Conservation (phyloP, 768 basidiomycete genomes). For the Tricholoma terreum region DNA sequence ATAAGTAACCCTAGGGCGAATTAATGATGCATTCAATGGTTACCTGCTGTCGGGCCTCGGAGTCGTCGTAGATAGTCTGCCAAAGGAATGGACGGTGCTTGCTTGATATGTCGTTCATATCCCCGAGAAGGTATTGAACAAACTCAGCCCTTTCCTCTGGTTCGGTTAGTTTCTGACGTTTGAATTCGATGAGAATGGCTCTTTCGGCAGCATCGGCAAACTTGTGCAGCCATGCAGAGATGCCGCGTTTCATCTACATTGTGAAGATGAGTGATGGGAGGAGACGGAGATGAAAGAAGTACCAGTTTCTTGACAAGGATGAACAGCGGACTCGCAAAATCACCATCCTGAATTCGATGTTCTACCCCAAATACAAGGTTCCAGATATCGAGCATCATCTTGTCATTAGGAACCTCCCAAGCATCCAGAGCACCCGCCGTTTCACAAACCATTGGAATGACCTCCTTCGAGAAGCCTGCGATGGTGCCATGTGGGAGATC, state of each 20-base stretch:
- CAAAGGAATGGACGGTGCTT: neutral
- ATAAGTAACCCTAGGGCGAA: neutral
- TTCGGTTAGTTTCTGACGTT: neutral
- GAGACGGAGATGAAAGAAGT: neutral
- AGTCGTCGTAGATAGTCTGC: neutral
- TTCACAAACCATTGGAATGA: neutral
- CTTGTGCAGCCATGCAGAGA: slow-evolving; percentile 2
- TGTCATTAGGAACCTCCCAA: neutral
- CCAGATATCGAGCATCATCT: neutral
- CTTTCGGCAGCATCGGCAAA: neutral
- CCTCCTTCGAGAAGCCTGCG: neutral
- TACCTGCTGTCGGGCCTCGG: neutral
- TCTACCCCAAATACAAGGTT: neutral
- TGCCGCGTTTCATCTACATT: neutral
- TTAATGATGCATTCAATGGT: no score
- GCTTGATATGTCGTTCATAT: neutral
- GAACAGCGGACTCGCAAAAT: neutral
- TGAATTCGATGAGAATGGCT: neutral
- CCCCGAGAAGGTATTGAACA: no score
- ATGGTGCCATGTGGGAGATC: neutral
- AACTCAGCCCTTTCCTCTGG: neutral
- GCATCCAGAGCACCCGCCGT: neutral
- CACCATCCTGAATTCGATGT: neutral
- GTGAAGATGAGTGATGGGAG: neutral
- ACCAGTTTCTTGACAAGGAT: neutral